A percentile compares a stretch with the other conserved stretches of the same genome.
Evolutionary conservation across 768 basidiomycete species (phyloP).

Genomic region (Trametes punicea): DNA sequence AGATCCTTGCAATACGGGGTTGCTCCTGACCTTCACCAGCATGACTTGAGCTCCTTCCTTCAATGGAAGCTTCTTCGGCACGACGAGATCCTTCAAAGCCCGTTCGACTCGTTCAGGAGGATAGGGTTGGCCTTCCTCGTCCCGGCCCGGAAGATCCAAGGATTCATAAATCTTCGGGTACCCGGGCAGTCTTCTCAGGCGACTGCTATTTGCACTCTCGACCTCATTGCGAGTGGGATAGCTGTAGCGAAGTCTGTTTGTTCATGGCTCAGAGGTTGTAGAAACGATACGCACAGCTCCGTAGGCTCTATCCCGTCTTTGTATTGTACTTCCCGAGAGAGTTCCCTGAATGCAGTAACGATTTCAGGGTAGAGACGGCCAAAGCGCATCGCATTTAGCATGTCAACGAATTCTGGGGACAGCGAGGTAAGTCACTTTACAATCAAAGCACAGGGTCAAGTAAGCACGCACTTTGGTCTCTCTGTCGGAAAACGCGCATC

Average conservation of each 20-base stretch:
- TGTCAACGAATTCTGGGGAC: conserved; percentile 58
- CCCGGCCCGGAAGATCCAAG: conserved; percentile 42
- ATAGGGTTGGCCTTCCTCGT: conserved; percentile 41
- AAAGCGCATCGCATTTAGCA: conserved; percentile 86
- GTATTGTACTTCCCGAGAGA: conserved; percentile 59
- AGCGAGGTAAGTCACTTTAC: background rate
- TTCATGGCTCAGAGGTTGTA: background rate
- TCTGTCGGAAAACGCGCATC: conserved; percentile 83
- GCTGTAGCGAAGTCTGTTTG: conserved; percentile 32
- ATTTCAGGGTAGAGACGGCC: conserved; percentile 52
- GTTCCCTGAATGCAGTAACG: conserved; percentile 45
- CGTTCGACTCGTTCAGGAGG: conserved; percentile 38
- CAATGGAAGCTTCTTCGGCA: conserved; percentile 34
- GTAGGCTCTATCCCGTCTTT: conserved; percentile 77
- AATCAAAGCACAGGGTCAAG: background rate
- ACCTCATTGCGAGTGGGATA: conserved; percentile 73
- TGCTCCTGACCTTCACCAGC: conserved; percentile 56
- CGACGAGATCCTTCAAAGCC: conserved; percentile 61
- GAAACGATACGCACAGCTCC: conserved; percentile 52
- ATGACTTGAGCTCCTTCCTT: conserved; percentile 85
- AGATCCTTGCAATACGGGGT: background rate
- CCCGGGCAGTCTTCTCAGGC: conserved; percentile 44
- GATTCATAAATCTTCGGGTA: conserved; percentile 40
- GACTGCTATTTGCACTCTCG: conserved; percentile 57
- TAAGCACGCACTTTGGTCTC: conserved; percentile 57